These are phyloP conservation scores for Pichia cactophila DNA, from an alignment of 1,139 yeast species.

Conservation along the genomic window DNA sequence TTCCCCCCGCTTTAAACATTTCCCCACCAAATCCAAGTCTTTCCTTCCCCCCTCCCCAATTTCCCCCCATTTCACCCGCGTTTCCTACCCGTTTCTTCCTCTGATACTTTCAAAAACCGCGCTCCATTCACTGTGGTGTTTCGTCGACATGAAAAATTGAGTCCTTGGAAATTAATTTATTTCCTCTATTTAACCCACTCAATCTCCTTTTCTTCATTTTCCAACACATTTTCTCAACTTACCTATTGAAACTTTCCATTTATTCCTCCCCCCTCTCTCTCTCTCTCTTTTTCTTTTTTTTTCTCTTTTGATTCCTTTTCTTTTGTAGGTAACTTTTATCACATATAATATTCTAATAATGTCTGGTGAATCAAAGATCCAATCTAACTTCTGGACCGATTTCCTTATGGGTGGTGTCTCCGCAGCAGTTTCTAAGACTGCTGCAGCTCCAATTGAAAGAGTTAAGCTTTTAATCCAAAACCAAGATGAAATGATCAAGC, in stretches of 20 bases:
- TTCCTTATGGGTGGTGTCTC: constrained; percentile 79
- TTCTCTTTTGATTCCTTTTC: constrained; percentile 5
- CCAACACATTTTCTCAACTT: not conserved
- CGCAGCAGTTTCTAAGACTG: constrained; percentile 80
- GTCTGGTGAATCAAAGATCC: constrained; percentile 22
- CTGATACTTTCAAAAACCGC: too few relatives aligned
- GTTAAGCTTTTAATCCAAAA: constrained; percentile 74
- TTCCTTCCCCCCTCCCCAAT: too few relatives aligned
- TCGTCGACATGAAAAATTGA: too few relatives aligned
- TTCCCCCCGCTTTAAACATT: too few relatives aligned
- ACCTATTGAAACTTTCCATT: not conserved
- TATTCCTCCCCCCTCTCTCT: not conserved
- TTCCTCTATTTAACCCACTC: not conserved
- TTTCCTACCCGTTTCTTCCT: too few relatives aligned
- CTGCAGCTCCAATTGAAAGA: constrained; percentile 81
- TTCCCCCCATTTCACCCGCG: too few relatives aligned
- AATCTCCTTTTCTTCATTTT: not conserved
- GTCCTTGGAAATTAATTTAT: too few relatives aligned
- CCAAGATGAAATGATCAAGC: constrained; percentile 80
- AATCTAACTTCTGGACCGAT: constrained; percentile 41
- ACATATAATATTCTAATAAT: constrained; percentile 16
- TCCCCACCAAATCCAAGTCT: too few relatives aligned
- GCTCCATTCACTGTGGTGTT: too few relatives aligned
- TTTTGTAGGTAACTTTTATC: constrained; percentile 5
- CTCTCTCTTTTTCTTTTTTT: not conserved